Base-by-base conservation (phyloP, 2,329 filamentous ascomycete genomes). In the Colletotrichum sp. region DNA sequence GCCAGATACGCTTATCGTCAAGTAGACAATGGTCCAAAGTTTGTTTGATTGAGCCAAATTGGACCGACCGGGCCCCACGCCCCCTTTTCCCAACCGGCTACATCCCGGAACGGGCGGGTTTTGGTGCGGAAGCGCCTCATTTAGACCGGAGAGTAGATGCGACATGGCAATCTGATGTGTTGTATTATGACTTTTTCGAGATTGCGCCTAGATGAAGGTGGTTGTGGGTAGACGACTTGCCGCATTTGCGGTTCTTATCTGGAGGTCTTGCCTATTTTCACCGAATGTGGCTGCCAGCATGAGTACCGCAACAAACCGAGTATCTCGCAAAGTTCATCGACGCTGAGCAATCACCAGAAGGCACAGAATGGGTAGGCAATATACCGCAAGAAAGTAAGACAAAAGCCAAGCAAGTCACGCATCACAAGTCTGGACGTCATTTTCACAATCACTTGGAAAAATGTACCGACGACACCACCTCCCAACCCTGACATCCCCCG, bases 401-500 rank as follows among this genome's bases (percentile, higher is more conserved):
- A 13, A 48, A 22, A 52, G 44, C 44, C n/a, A 22, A 52, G 19
- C 27, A 12, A 61, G 28, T 61, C 28, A 61, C 59, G 28, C 19
- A 61, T 30, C 59, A 34, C 27, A 52, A 52, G 44, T 52, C n/a
- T 52, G 44, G 12, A 52, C n/a, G n/a, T n/a, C n/a, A n/a, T n/a
- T n/a, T n/a, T n/a, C 28, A 70, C 57, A 44, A 27, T 30, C 27
- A n/a, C 32, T 52, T 34, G 16, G 60, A 70, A 77, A 72, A 81
- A 86, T 88, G 86, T 88, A 82, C 86, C 86, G 84, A 85, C 81
- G 78, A 82, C 81, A 83, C 80, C 83, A 82, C 84, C 82, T 79
- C 85, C 84, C 83, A 78, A 79, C 80, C 78, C 78, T 81, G 82
- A 44, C 69, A 71, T 77, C 82, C 83, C 82, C 82, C 79, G 61